Evolutionary conservation across 805 yeast species (phyloP).

Genomic region (Nakazawaea ambrosiae): DNA sequence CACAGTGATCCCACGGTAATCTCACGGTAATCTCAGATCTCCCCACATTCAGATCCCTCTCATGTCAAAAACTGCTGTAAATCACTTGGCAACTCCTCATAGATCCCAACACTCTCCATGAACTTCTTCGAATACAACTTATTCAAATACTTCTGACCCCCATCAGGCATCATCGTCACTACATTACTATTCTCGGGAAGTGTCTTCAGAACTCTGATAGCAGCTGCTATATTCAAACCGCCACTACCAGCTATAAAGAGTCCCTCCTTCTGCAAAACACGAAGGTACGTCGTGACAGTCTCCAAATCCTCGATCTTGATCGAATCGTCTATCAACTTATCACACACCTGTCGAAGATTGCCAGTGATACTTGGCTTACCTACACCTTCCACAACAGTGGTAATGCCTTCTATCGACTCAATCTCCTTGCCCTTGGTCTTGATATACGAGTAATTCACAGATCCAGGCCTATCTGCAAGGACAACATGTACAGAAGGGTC

Average conservation of each 20-base stretch:
- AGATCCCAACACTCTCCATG: slow-evolving; percentile 31
- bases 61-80: slow-evolving; percentile 27
- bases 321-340: slow-evolving; percentile 31
- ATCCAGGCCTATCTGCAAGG: slow-evolving; percentile 42
- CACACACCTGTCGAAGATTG: slow-evolving; percentile 32
- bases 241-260: slow-evolving; percentile 38
- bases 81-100: slow-evolving; percentile 29
- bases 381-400: slow-evolving; percentile 40
- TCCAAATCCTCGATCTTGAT: slow-evolving; percentile 33
- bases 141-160: slow-evolving; percentile 38
- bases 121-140: slow-evolving; percentile 31
- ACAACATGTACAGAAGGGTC: slow-evolving; percentile 16
- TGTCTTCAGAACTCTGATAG: slow-evolving; percentile 30
- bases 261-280: slow-evolving; percentile 38
- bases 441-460: slow-evolving; percentile 34
- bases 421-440: slow-evolving; percentile 30
- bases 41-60: no score
- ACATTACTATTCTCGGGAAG: slow-evolving; percentile 36
- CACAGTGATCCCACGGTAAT: no score
- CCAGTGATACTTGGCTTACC: slow-evolving; percentile 42
- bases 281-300: slow-evolving; percentile 33
- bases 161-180: slow-evolving; percentile 38
- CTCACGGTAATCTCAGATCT: no score
- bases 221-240: slow-evolving; percentile 40
- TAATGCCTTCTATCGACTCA: slow-evolving; percentile 29